Base-by-base conservation (phyloP, 306 rosid genomes). In the Sicyos edulis region DNA sequence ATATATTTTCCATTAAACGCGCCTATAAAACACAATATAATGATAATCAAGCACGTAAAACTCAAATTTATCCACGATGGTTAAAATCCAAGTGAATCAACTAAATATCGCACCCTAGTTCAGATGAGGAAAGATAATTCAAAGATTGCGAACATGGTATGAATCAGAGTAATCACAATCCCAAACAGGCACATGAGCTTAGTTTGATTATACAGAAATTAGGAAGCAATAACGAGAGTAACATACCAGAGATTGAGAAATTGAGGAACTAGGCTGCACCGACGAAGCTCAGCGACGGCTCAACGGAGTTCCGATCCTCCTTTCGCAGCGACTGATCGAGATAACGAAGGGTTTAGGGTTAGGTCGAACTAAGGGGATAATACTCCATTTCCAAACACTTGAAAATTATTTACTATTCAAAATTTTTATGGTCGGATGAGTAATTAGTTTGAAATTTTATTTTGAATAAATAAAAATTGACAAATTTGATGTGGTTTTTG, bases 281-380 rank as follows among this genome's bases (percentile, higher is more conserved):
- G 40, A 34, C 40, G 40, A 34, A 34, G 58, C 32, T 50, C 21
- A 1, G 73, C 13, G 47, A 49, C 57, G 34, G 42, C 13, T 45
- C 57, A 8, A 34, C 40, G 40, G 40, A 34, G 32, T 29, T 29
- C 32, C 4, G 32, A 64, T 65, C 54, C 54, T 20, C 34, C 54
- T 17, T 64, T 7, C 1, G 71, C 71, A 17, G 54, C 71, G 17
- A 65, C 44, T 47, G 17, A 45, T 26, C 47, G 16, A n/a, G 44
- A 53, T 8, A 6, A 63, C 69, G 69, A 70, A 50, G 74, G 21
- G 59, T 17, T 26, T n/a, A n/a, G n/a, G n/a, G n/a, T n/a, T n/a
- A n/a, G n/a, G n/a, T n/a, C n/a, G n/a, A n/a, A n/a, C n/a, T n/a
- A n/a, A n/a, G n/a, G n/a, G n/a, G n/a, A n/a, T n/a, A n/a, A n/a